phyloP scores from a whole-genome alignment of 2,329 filamentous ascomycete genomes.

The Sclerotiophoma versabilis region DNA sequence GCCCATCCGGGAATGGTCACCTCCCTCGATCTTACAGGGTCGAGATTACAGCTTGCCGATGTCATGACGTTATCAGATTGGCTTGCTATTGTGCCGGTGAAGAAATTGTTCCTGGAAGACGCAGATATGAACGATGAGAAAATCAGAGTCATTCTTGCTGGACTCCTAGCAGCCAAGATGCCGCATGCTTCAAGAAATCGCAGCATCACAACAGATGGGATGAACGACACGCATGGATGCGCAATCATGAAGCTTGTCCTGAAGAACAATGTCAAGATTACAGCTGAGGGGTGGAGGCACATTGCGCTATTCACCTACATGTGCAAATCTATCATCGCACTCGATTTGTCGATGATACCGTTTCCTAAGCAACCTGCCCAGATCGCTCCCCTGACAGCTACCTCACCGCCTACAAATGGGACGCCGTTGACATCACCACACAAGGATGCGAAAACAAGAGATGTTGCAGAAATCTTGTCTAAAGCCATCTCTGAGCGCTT shows the following conservation, averaged over 20 bases:
- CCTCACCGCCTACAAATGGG: constrained; percentile 22
- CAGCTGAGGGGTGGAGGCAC: constrained; percentile 87
- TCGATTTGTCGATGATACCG: constrained; percentile 85
- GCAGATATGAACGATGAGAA: constrained; percentile 88
- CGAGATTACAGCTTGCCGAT: constrained; percentile 82
- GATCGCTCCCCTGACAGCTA: constrained; percentile 23
- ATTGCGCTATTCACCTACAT: constrained; percentile 89
- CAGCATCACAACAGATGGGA: constrained; percentile 19
- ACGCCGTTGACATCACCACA: constrained; percentile 3
- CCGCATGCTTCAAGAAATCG: constrained; percentile 61
- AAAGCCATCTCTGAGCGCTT: constrained; percentile 79
- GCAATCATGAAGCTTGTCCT: constrained; percentile 86
- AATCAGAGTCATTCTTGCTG: constrained; percentile 83
- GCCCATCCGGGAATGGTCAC: constrained; percentile 76
- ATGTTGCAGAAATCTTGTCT: constrained; percentile 72
- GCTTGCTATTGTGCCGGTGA: constrained; percentile 89
- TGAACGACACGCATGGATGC: constrained; percentile 55
- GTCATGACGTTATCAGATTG: constrained; percentile 90
- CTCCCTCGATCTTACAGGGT: constrained; percentile 83
- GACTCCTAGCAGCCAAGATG: constrained; percentile 79
- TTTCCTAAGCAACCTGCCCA: constrained; percentile 57
- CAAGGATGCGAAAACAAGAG: constrained; percentile 45
- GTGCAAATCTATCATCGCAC: constrained; percentile 81
- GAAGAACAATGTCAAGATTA: constrained; percentile 87
- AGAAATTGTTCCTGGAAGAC: constrained; percentile 84